Base-by-base conservation (phyloP, 1,284 basidiomycete genomes). In the Nidula niveotomentosa region DNA sequence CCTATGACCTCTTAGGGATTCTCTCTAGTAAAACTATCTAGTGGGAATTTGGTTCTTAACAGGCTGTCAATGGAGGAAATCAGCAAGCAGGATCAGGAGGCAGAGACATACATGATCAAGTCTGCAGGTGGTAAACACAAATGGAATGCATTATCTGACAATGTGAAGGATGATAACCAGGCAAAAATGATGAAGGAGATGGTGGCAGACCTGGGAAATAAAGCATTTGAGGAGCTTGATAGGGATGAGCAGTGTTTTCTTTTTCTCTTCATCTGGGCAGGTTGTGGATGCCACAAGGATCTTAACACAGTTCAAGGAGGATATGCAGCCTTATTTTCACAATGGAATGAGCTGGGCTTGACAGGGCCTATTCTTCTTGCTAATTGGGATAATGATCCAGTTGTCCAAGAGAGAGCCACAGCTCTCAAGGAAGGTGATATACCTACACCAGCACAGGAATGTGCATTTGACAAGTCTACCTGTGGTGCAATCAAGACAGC, bases 401-500 rank as follows among this genome's bases (percentile, higher is more conserved):
- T 52, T 6, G 15, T 60, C 8, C 12, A 35, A 36, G 45, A 47
- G 23, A 54, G 56, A 8, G 54, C 51, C n/a, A n/a, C n/a, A n/a
- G n/a, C n/a, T n/a, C 17, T 44, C n/a, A 44, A 49, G 43, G 44
- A 44, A 44, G 39, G 41, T 8, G n/a, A 55, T 15, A 49, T 44
- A 43, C 9, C 50, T 45, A 53, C 49, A 48, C 33, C 46, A 33
- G 62, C 62, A 12, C 60, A 65, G 47, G 34, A 48, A 13, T 57
- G 59, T 7, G 66, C 66, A 8, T 52, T 62, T 36, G 61, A 68
- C 8, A 52, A 52, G 6, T 58, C 66, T 10, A 56, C 52, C 10
- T 53, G 58, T 23, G 68, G 70, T 34, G 70, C 58, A 6, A 55
- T 67, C 17, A 73, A 72, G 53, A 46, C 61, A 15, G 57, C 62